These are phyloP conservation scores for Colletotrichum sp. DNA, from an alignment of 2,329 filamentous ascomycete species.

Conservation along the genomic window DNA sequence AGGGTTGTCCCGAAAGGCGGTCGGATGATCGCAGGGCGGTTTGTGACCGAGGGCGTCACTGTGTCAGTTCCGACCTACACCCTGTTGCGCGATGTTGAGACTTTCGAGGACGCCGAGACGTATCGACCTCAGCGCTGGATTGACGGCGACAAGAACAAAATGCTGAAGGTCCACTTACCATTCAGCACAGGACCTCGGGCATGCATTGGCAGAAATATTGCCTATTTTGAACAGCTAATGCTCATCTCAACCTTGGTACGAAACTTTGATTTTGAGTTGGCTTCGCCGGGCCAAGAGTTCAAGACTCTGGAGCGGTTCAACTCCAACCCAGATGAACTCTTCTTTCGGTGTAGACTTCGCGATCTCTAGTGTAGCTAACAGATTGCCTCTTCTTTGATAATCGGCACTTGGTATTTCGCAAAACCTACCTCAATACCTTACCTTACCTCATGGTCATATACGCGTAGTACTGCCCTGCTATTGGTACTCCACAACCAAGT, in stretches of 20 bases:
- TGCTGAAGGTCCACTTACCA: not conserved
- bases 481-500: too few species aligned
- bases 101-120: not conserved
- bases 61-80: not conserved
- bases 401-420: fast-evolving
- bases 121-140: not conserved
- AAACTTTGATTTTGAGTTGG: not conserved
- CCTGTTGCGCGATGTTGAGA: not conserved
- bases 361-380: fast-evolving
- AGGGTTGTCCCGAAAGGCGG: not conserved
- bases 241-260: not conserved
- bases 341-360: not conserved
- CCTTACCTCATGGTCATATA: not conserved
- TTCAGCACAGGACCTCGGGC: not conserved
- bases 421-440: too few species aligned
- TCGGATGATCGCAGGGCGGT: not conserved
- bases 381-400: fast-evolving
- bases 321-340: not conserved
- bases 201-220: not conserved
- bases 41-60: not conserved
- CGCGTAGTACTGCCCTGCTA: not conserved
- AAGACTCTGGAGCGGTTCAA: not conserved
- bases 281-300: not conserved
- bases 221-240: not conserved
- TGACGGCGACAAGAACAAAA: not conserved